Conservation (phyloP, 257 asterid species). For the Gardenia jasminoides region DNA sequence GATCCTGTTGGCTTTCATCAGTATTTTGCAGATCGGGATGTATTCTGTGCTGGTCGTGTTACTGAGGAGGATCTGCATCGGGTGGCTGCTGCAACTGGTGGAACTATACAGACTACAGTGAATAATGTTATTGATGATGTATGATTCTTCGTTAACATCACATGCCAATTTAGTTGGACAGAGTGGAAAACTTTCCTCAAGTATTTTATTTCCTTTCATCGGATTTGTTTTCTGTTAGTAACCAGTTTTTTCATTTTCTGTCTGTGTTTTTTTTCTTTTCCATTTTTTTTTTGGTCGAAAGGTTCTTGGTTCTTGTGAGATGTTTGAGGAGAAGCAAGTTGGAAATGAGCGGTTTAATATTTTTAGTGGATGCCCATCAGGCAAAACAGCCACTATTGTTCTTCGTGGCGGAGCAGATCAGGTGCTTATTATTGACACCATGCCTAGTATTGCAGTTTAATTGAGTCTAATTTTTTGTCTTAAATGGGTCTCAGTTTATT, state of each 20-base stretch:
- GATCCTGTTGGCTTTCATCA: slow-evolving; percentile 23
- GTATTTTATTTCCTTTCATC: background rate
- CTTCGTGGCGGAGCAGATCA: slow-evolving; percentile 99
- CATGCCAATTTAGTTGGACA: slow-evolving; percentile 1
- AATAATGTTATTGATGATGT: slow-evolving; percentile 89
- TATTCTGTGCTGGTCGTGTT: slow-evolving; percentile 95
- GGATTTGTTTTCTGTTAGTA: background rate
- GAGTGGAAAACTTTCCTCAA: background rate
- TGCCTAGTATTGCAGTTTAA: background rate
- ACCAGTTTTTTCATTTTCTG: background rate
- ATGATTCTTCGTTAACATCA: slow-evolving; percentile 12
- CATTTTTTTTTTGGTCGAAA: slow-evolving; percentile 14
- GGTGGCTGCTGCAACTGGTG: slow-evolving; percentile 92
- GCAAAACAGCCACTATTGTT: slow-evolving; percentile 87
- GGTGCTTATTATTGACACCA: slow-evolving; percentile 37
- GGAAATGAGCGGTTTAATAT: slow-evolving; percentile 94
- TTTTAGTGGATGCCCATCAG: slow-evolving; percentile 89
- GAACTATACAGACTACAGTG: slow-evolving; percentile 87
- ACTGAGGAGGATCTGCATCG: slow-evolving; percentile 82
- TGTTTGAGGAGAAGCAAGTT: slow-evolving; percentile 90
- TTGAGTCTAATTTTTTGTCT: slow-evolving; percentile 25
- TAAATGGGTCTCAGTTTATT: slow-evolving; percentile 38
- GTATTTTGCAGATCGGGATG: slow-evolving; percentile 95
- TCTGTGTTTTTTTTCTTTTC: background rate
- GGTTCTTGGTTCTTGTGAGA: slow-evolving; percentile 82